Evolutionary conservation across 805 yeast genomes (phyloP), one percentile per base, ranked within the genome.

Genomic region (Ogataea zsoltii): DNA sequence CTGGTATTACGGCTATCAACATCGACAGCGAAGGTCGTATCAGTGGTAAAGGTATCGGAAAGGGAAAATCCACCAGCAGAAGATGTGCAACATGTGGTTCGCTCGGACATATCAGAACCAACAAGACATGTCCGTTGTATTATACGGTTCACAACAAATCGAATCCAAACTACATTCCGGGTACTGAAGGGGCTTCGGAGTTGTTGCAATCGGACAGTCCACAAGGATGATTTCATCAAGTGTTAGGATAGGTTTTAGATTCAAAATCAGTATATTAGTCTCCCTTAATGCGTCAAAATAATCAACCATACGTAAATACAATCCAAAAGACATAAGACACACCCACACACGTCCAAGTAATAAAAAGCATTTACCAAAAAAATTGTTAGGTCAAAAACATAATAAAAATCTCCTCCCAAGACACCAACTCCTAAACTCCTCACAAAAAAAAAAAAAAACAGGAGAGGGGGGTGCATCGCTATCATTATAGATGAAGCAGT

Each of bases 61-160:
- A 85, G 57, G 86, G 86, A 26, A 83, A 83, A 57, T 75, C 83
- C 25, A 82, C 80, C 4, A 83, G 85, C 7, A 74, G 99, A 62
- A 80, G 88, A 60, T 92, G 99, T 69, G 91, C 95, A 3, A 85
- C 94, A 0, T 92, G 99, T 74, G 98, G 98, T 17, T 94, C 92
- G 11, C 76, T 87, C 51, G 99, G 98, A 0, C 99, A 92, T 64
- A 92, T 92, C 50, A 78, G 94, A 62, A 92, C 99, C 2, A 90
- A 89, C 63, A 85, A 85, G 52, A 71, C 92, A 2, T 92, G 99
- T 69, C 99, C 98, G 13, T 75, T 90, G 77, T 92, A 87, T 62
- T 80, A 78, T 50, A 64, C 68, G 11, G 61, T 64, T 17, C 67
- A 64, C 38, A 65, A 65, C 48, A 64, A 63, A 42, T 64, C 68